A percentile compares a stretch with the other conserved stretches of the same genome.
Evolutionary conservation across 345 rosid genomes (phyloP).

Genomic region (Mangifera indica): DNA sequence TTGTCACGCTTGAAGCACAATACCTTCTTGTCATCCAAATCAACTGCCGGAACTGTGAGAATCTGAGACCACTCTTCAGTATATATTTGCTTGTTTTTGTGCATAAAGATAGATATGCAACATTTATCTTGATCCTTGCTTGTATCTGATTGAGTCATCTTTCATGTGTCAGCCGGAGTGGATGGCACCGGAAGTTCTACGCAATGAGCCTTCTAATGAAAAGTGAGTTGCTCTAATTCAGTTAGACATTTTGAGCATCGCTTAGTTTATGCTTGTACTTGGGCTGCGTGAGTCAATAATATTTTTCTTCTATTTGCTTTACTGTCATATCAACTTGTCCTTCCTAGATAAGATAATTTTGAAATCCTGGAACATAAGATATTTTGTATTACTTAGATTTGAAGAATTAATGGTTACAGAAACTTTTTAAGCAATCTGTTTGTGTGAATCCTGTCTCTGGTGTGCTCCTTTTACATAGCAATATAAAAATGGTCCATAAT

Average conservation of each 20-base stretch:
- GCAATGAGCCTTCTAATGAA: constrained; percentile 93
- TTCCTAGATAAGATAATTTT: not conserved
- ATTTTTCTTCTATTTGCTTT: not conserved
- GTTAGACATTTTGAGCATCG: constrained; percentile 2
- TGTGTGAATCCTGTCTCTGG: not conserved
- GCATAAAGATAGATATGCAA: constrained; percentile 1
- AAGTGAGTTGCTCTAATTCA: constrained; percentile 58
- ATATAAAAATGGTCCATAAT: too few species aligned
- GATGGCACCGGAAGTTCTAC: constrained; percentile 99
- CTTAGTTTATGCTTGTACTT: not conserved
- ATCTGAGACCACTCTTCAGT: not conserved
- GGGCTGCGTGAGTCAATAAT: not conserved
- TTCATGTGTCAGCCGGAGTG: constrained; percentile 79
- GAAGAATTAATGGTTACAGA: not conserved
- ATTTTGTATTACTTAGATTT: not conserved
- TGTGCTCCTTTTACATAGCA: not conserved
- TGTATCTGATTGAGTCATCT: constrained; percentile 33
- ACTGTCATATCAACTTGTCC: not conserved
- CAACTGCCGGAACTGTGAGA: constrained; percentile 98
- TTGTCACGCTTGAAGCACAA: constrained; percentile 96
- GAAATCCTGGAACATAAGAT: not conserved
- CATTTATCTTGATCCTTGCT: constrained; percentile 11
- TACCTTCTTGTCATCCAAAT: constrained; percentile 94
- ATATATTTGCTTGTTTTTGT: constrained; percentile 6
- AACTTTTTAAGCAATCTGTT: not conserved